Base-by-base conservation (phyloP, 1,284 basidiomycete species). In the Dichomitus squalens region DNA sequence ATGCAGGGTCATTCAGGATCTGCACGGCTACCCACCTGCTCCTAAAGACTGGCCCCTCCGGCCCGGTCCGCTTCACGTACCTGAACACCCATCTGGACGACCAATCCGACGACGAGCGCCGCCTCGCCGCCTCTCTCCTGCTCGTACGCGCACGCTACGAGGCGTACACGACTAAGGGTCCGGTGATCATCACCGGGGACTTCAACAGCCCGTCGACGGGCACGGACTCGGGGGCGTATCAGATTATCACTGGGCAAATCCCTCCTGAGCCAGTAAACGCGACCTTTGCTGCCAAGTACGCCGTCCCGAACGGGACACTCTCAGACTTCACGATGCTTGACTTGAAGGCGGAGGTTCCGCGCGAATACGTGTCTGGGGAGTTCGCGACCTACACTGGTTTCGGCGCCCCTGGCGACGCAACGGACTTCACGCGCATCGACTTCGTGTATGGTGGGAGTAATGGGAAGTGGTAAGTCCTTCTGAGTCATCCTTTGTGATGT, bases 301-400 rank as follows among this genome's bases (percentile, higher is more conserved):
- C 73, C 1, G 72, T 81, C 0, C 67, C 70, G 2, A 48, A 63
- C 8, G 64, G 66, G 39, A 59, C 71, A 29, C 67, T 75, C 14
- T 69, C 71, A 7, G 66, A 68, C 46, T 84, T 84, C 62, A 74
- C 70, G 35, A 72, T 81, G 73, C 61, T 76, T 6, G 83, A 85
- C 68, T 59, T 83, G 36, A 75, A 80, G 39, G 75, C 64, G 3
- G 66, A 74, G 54, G 74, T 76, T 1, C 78, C 79, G 6, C 73
- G 77, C n/a, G 66, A 71, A 23, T 66, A 60, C 36, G 75, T 84
- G 1, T 80, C 79, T 0, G 73, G 76, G 1, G 76, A 81, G 59
- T 83, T 75, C 67, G 81, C 81, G 16, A 85, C 83, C 4, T 85
- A 79, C 66, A 84, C 82, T 0, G 83, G 79, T 0, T 85, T 84